Evolutionary conservation across 2,329 filamentous ascomycete genomes (phyloP).

Genomic region (Nigrograna mackinnonii): DNA sequence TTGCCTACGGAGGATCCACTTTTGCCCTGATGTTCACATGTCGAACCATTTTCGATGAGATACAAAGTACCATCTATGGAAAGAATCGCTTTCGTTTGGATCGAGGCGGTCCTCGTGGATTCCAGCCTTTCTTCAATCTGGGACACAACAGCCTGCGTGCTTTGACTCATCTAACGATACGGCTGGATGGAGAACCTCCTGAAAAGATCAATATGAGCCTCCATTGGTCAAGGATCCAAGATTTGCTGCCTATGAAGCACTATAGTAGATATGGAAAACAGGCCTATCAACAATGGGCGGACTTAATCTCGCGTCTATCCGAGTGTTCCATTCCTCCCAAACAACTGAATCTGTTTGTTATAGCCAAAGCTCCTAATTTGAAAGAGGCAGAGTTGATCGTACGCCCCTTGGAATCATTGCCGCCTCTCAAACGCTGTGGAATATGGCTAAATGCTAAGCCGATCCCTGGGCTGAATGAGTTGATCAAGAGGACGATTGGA

Average conservation of each 20-base stretch:
- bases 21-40: neutral
- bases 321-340: neutral
- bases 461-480: neutral
- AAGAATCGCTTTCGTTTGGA: slow-evolving; percentile 4
- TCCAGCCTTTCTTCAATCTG: slow-evolving; percentile 4
- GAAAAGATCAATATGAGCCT: neutral
- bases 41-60: neutral
- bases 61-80: neutral
- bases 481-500: neutral
- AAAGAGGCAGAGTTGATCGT: slow-evolving; percentile 4
- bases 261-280: slow-evolving; percentile 6
- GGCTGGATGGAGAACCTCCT: slow-evolving; percentile 7
- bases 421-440: slow-evolving; percentile 7
- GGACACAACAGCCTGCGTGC: neutral
- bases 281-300: slow-evolving; percentile 3
- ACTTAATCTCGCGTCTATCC: slow-evolving; percentile 1
- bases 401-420: slow-evolving; percentile 5
- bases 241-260: slow-evolving; percentile 4
- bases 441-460: slow-evolving; percentile 6
- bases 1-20: neutral
- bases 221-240: slow-evolving; percentile 3
- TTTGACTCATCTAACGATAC: slow-evolving; percentile 5
- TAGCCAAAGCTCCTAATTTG: slow-evolving; percentile 2
- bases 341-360: slow-evolving; percentile 5
- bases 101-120: slow-evolving; percentile 5